A percentile compares a stretch with the other conserved stretches of the same genome.
Conservation (phyloP, 176 grass and related monocot genomes). For the Paspalum vaginatum region DNA sequence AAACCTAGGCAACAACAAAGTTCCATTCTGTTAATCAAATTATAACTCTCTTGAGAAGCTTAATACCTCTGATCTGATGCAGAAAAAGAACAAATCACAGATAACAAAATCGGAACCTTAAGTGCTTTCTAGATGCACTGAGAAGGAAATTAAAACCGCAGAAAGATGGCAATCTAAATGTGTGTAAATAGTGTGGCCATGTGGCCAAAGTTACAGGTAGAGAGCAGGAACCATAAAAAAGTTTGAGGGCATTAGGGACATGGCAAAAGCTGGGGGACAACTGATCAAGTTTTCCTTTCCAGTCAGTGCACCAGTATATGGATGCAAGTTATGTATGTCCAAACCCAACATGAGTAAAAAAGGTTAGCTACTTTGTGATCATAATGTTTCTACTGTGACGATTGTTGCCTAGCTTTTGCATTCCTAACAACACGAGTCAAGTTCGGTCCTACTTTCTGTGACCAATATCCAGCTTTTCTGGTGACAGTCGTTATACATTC, state of each 20-base stretch:
- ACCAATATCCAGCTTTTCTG: constrained; percentile 26
- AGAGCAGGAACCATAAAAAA: background rate
- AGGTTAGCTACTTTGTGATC: background rate
- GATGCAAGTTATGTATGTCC: background rate
- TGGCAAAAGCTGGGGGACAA: constrained; percentile 19
- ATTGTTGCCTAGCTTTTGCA: background rate
- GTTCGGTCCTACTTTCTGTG: constrained; percentile 10
- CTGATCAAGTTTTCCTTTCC: constrained; percentile 15
- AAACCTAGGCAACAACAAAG: background rate
- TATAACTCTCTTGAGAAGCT: constrained; percentile 20
- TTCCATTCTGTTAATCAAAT: constrained; percentile 19
- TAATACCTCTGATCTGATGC: constrained; percentile 14
- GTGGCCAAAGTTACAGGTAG: background rate
- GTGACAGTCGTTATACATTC: background rate
- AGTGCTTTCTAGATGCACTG: constrained; percentile 4
- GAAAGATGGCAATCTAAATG: background rate
- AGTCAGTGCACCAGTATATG: constrained; percentile 23
- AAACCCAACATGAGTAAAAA: constrained; percentile 14
- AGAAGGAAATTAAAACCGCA: constrained; percentile 17
- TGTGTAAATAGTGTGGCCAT: background rate
- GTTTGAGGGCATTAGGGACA: background rate
- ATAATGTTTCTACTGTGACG: background rate
- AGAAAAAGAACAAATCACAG: background rate
- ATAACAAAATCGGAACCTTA: background rate
- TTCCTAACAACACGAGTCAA: background rate